Base-by-base conservation (phyloP, 2,329 filamentous ascomycete species). In the Tetracladium maxilliforme region DNA sequence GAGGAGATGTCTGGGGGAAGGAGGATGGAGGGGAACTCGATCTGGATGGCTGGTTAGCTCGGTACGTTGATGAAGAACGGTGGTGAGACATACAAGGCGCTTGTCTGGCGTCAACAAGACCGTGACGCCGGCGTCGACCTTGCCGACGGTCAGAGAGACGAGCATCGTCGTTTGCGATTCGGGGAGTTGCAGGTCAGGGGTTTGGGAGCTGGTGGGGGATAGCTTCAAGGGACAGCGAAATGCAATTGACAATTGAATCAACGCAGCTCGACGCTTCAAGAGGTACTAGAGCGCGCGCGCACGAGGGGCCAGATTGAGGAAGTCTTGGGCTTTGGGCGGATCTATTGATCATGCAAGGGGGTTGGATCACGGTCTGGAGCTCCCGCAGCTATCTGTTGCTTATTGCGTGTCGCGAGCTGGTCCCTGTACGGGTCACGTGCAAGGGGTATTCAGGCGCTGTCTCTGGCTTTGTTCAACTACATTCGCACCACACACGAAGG, bases 81-180 rank as follows among this genome's bases (percentile, higher is more conserved):
- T 21, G 25, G 29, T 35, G 34, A 32, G 37, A 38, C 10, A 7
- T 70, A 94, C 87, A 43, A 98, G 67, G 48, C 90, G 77, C 56
- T 95, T 95, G 54, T 98, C 90, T 48, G 92, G 80, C 23, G 90
- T 98, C 45, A 98, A 61, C 28, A 98, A 75, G 33, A 98, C 90
- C 24, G 90, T 92, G 48, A 98, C 87, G 55, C 90, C 90, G 44
- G 90, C 90, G 56, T 98, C 90, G 56, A 98, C 90, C 62, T 98
- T 98, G 63, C 90, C 90, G 54, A 98, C 90, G 25, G 87, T 95
- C 48, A 98, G 68, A 38, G 90, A 95, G 56, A 98, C 82, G 46
- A 95, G 68, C 90, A 98, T 95, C 25, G 49, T 65, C 18, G 18
- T 9, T n/a, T 29, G 40, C 26, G 26, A 14, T 30, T 27, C 18